Conservation (phyloP, 495 filamentous ascomycete genomes). For the Penicillium psychrofluorescens region DNA sequence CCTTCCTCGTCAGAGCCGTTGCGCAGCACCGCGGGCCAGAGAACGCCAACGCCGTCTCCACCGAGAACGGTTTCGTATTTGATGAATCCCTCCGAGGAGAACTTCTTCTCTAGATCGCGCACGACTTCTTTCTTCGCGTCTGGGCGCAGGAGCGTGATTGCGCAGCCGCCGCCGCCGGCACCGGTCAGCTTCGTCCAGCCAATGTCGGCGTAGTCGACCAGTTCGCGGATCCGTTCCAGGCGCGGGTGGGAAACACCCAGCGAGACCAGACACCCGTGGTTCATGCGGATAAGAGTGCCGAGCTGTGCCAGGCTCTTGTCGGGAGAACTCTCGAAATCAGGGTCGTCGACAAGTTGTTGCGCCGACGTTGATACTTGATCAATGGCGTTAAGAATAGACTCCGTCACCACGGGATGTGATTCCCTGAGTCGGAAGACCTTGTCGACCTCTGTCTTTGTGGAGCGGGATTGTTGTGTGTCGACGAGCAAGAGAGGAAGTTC, state of each 20-base stretch:
- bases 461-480: constrained; percentile 75
- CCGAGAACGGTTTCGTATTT: constrained; percentile 84
- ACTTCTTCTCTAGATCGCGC: constrained; percentile 52
- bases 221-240: constrained; percentile 83
- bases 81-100: constrained; percentile 70
- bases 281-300: constrained; percentile 83
- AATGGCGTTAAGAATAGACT: constrained; percentile 73
- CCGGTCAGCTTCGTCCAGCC: constrained; percentile 97
- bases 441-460: constrained; percentile 73
- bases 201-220: constrained; percentile 82
- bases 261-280: constrained; percentile 82
- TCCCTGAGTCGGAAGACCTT: constrained; percentile 71
- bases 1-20: constrained; percentile 65
- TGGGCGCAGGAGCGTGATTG: constrained; percentile 81
- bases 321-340: constrained; percentile 53
- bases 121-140: constrained; percentile 44
- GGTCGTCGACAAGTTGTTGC: constrained; percentile 56
- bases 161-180: constrained; percentile 90
- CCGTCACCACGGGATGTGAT: constrained; percentile 63
- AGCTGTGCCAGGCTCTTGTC: constrained; percentile 56
- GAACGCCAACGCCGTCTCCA: constrained; percentile 84
- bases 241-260: constrained; percentile 91
- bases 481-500: constrained; percentile 85
- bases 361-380: constrained; percentile 73
- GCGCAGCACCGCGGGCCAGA: constrained; percentile 81